These are phyloP conservation scores for Podospora australis DNA, from an alignment of 495 filamentous ascomycete species.

Conservation along the genomic window DNA sequence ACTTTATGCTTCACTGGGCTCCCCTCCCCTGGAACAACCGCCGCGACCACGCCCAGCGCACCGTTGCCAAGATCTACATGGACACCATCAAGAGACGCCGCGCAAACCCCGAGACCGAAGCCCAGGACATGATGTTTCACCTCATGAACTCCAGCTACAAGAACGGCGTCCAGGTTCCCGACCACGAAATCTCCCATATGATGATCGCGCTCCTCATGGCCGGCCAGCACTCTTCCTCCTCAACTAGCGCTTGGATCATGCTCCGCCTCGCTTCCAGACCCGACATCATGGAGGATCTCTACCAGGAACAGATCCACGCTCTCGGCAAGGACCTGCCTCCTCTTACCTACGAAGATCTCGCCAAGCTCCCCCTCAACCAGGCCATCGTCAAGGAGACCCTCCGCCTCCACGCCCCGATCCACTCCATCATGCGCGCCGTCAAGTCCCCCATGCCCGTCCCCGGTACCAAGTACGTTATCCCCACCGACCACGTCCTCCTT, in stretches of 20 bases:
- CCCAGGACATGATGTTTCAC: conserved; percentile 76
- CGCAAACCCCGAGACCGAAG: conserved; percentile 35
- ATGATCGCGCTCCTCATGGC: conserved; percentile 90
- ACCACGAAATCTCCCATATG: conserved; percentile 81
- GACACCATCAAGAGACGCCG: conserved; percentile 66
- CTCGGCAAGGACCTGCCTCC: conserved; percentile 59
- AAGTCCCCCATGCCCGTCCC: conserved; percentile 72
- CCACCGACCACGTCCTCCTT: conserved; percentile 67
- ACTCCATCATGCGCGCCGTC: conserved; percentile 80
- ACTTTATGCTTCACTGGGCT: conserved; percentile 81
- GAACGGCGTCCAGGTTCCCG: conserved; percentile 60
- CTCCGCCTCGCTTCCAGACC: conserved; percentile 69
- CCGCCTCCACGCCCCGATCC: conserved; percentile 73
- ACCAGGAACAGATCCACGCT: conserved; percentile 60
- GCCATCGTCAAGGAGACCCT: conserved; percentile 75
- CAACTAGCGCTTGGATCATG: conserved; percentile 75
- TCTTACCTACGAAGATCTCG: conserved; percentile 59
- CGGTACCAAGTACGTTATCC: conserved; percentile 72
- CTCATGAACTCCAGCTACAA: conserved; percentile 77
- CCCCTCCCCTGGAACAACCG: conserved; percentile 79
- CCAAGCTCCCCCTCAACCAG: conserved; percentile 62
- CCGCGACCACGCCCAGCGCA: conserved; percentile 67
- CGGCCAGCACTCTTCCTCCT: conserved; percentile 81
- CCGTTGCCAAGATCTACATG: conserved; percentile 71
- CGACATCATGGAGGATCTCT: conserved; percentile 66